Evolutionary conservation across 305 asterid genomes (phyloP), one percentile per base, ranked within the genome.

Genomic region (Vinca major): DNA sequence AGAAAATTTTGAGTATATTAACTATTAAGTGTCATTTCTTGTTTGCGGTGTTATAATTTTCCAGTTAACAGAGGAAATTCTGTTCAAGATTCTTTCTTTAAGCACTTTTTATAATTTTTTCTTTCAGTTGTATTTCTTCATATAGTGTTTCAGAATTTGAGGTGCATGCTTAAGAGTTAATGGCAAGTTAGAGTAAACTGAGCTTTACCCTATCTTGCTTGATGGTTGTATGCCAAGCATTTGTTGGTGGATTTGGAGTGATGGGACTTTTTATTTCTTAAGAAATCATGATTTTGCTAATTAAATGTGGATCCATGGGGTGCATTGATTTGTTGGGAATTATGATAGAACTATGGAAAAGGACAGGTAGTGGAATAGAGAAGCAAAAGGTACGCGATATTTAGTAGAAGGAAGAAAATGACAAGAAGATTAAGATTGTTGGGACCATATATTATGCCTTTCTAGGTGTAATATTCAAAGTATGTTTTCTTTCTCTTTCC

Each of bases 21-120:
- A 26, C 33, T 26, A 26, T 26, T 3, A 61, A 73, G 21, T 61
- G 48, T 39, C 64, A 60, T 43, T 20, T 21, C 7, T 40, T 20
- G 68, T 37, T 58, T 41, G 40, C 62, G 47, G 66, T 26, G 33
- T 61, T 44, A 9, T 63, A 45, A 26, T 53, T 52, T 73, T 67
- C 48, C 26, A 6, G 40, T 40, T 67, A 52, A 36, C 36, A n/a
- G 26, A 41, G 37, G 43, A 41, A 43, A 51, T n/a, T 67, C 13
- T 43, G 36, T 10, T 1, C 36, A 26, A 40, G 43, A 1, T 67
- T 17, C n/a, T 60, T 2, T 4, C 58, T 20, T 9, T 36, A 10
- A 12, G 19, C 4, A 69, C 13, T 4, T 4, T 16, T 16, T 40
- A 26, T 14, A 12, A 14, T 45, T 26, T 45, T 4, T 33, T 3